phyloP scores from a whole-genome alignment of 73 alveolate genomes.

The Durusdinium trenchii region DNA sequence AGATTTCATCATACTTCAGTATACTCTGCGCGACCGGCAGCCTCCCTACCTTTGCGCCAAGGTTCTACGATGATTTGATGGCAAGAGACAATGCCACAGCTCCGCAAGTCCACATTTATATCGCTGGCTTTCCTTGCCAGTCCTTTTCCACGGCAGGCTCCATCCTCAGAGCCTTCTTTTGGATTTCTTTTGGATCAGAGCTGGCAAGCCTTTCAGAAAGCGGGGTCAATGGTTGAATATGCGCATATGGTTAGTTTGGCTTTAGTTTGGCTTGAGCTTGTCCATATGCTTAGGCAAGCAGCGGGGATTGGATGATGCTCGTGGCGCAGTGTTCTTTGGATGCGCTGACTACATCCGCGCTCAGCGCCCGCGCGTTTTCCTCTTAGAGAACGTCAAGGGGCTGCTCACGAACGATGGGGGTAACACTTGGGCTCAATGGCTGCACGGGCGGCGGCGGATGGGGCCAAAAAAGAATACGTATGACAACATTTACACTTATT shows the following conservation, averaged over 20 bases:
- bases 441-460: no score
- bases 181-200: no score
- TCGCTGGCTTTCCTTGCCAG: slow-evolving; percentile 57
- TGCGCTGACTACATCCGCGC: slow-evolving; percentile 5
- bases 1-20: no score
- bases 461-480: no score
- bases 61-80: slow-evolving; percentile 53
- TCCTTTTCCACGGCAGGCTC: not conserved
- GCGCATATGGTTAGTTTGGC: no score
- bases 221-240: no score
- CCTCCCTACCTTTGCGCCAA: not conserved
- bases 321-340: slow-evolving; percentile 48
- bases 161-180: no score
- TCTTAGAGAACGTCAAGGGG: slow-evolving; percentile 42
- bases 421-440: not conserved
- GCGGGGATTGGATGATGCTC: not conserved
- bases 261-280: no score
- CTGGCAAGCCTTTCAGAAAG: no score
- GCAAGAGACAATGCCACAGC: not conserved
- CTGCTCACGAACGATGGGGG: not conserved
- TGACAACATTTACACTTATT: no score
- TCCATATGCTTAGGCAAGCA: slow-evolving; percentile 9
- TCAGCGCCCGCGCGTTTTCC: not conserved
- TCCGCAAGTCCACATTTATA: not conserved
- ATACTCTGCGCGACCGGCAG: no score